Base-by-base conservation (phyloP, 2,329 filamentous ascomycete species). In the Nothomitra cinnamomea region DNA sequence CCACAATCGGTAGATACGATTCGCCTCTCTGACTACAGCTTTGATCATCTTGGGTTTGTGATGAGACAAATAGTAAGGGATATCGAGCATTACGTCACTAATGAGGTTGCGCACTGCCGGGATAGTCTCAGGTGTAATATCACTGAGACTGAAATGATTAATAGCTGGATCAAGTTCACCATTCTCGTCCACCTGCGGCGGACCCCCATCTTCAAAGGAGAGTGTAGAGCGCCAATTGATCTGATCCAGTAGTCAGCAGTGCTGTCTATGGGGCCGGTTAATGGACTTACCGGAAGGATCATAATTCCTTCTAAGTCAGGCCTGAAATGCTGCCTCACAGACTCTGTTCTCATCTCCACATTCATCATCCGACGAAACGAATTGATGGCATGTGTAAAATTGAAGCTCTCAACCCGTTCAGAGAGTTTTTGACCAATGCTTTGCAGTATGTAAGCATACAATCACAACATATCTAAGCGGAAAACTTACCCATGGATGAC, bases 31-130 rank as follows among this genome's bases (percentile, higher is more conserved):
- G 41, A 94, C 82, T 49, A 95, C 81, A 1, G 92, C 89, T 43
- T 82, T 77, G 51, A 95, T 85, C 89, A 98, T 96, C 66, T 88
- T 95, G 2, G 83, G 79, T 62, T 96, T 95, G 68, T 96, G 90
- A 56, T 94, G 85, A 0, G 90, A 96, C 69, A 98, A 82, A 69
- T 96, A 98, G 64, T 95, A 96, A 0, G 92, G 92, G 51, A 98
- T 90, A 64, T 98, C 92, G 51, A 96, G 83, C 87, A 98, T 95
- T 60, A 98, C 87, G 65, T 98, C 92, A 42, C 86, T 94, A 57
- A 98, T 94, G 64, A 98, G 80, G 62, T 85, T 87, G 47, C 92
- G 82, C n/a, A 98, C 84, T 0, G 87, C 88, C 0, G 90, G 89
- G 28, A 98, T 86, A 0, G 87, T 92, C 42, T 82, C 78, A 1